Evolutionary conservation across 1,284 basidiomycete genomes (phyloP).

Genomic region (Rhodotorula sp.): DNA sequence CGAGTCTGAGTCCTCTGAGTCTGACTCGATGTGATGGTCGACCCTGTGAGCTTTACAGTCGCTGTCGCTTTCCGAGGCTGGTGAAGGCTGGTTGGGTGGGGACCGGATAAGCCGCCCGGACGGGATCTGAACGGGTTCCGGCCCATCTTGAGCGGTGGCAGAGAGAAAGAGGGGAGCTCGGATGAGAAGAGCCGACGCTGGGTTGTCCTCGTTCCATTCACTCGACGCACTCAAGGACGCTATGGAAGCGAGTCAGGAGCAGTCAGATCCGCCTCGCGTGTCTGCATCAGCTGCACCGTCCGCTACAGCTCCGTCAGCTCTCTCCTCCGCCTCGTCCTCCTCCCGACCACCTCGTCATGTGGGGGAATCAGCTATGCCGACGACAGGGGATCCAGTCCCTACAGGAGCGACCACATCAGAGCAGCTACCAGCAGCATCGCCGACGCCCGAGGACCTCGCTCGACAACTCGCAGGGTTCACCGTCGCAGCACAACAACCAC

Average conservation of each 20-base stretch:
- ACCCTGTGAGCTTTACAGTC: background rate
- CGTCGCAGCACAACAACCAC: background rate
- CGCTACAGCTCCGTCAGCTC: background rate
- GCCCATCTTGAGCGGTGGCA: background rate
- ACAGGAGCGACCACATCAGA: no score
- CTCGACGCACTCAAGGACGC: no score
- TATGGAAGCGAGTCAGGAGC: background rate
- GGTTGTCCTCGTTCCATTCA: no score
- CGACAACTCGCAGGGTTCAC: background rate
- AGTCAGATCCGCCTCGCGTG: background rate
- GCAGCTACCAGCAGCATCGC: background rate
- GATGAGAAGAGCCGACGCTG: no score
- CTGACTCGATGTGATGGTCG: background rate
- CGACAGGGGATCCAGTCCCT: no score
- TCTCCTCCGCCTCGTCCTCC: background rate
- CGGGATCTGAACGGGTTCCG: background rate
- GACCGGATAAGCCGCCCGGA: background rate
- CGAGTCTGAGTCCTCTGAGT: background rate
- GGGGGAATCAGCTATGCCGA: no score
- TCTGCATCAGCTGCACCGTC: background rate
- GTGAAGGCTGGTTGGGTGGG: background rate
- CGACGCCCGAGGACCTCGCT: constrained; percentile 10
- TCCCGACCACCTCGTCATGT: no score
- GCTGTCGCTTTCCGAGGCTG: background rate
- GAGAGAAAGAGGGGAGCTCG: no score